Conservation (phyloP, 352 stramenopile species). For the Globisporangium recalcitrans region DNA sequence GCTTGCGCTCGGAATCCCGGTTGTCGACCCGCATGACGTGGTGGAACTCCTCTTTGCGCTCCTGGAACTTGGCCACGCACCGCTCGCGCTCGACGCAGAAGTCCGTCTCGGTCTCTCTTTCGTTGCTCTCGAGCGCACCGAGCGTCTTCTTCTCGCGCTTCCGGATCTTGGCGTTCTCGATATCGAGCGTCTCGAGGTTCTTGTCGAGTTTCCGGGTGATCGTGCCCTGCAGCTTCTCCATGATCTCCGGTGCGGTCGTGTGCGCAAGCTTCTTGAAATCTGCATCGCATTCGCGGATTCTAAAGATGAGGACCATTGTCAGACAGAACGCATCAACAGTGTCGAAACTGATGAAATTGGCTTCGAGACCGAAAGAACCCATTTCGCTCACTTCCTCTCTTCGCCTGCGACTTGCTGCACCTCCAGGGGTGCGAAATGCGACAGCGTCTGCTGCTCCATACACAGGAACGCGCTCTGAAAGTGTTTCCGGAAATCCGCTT, state of each 20-base stretch:
- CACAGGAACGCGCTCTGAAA: constrained; percentile 50
- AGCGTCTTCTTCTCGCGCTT: constrained; percentile 89
- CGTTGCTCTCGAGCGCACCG: constrained; percentile 55
- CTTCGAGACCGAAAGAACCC: neutral
- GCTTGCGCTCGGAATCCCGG: constrained; percentile 39
- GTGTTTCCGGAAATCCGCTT: constrained; percentile 33
- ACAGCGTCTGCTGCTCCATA: constrained; percentile 52
- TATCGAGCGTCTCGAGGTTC: constrained; percentile 90
- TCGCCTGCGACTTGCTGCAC: constrained; percentile 35
- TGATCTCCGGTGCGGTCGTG: constrained; percentile 82
- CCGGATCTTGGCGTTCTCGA: constrained; percentile 90
- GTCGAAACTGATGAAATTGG: neutral
- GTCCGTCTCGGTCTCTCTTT: constrained; percentile 44
- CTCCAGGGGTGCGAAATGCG: constrained; percentile 58
- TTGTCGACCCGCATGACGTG: constrained; percentile 70
- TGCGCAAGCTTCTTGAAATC: constrained; percentile 70
- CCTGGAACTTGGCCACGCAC: constrained; percentile 46
- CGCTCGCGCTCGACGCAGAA: constrained; percentile 74
- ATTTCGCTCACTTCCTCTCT: constrained; percentile 37
- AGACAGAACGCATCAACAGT: neutral
- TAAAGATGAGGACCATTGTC: constrained; percentile 8
- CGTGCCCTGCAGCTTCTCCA: constrained; percentile 82
- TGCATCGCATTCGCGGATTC: constrained; percentile 43
- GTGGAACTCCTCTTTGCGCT: constrained; percentile 58
- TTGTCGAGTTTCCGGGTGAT: constrained; percentile 89